Evolutionary conservation across 331 rosid species (phyloP).

Genomic region (Phaseolus coccineus): DNA sequence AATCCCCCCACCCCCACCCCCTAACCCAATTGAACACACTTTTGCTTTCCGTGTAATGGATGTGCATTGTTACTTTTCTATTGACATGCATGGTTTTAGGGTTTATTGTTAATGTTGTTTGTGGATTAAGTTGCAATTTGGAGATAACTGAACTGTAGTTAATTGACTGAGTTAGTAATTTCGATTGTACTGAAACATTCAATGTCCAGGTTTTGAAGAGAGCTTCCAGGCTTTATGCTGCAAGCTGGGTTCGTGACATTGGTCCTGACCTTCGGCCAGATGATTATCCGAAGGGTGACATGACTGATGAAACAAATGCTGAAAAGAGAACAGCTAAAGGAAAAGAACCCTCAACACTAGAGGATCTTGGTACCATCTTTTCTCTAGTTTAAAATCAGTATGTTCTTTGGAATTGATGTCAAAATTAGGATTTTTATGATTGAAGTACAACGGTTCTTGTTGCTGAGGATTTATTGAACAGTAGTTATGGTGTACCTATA

Average conservation of each 20-base stretch:
- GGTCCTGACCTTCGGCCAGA: conserved; percentile 95
- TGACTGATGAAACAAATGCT: conserved; percentile 52
- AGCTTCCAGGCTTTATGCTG: conserved; percentile 84
- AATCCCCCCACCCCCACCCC: too few species aligned
- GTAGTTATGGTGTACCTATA: background rate
- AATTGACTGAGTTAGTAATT: background rate
- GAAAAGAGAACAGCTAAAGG: conserved; percentile 52
- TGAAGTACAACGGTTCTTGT: conserved; percentile 7
- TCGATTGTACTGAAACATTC: conserved; percentile 16
- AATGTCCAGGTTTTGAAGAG: conserved; percentile 71
- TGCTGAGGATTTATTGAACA: background rate
- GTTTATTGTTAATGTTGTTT: conserved; percentile 13
- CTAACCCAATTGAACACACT: background rate
- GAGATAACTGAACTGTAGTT: background rate
- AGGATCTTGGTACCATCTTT: conserved; percentile 80
- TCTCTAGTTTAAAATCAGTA: conserved; percentile 22
- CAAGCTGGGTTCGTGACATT: conserved; percentile 91
- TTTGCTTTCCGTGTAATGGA: background rate
- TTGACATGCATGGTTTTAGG: background rate
- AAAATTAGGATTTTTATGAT: background rate
- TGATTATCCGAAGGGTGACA: conserved; percentile 71
- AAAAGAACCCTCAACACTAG: conserved; percentile 78
- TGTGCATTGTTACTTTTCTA: background rate
- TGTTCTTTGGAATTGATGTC: conserved; percentile 17
- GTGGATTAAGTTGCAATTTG: conserved; percentile 16